Evolutionary conservation across 1,284 basidiomycete genomes (phyloP), one percentile per base, ranked within the genome.

Genomic region (Malassezia caprae): DNA sequence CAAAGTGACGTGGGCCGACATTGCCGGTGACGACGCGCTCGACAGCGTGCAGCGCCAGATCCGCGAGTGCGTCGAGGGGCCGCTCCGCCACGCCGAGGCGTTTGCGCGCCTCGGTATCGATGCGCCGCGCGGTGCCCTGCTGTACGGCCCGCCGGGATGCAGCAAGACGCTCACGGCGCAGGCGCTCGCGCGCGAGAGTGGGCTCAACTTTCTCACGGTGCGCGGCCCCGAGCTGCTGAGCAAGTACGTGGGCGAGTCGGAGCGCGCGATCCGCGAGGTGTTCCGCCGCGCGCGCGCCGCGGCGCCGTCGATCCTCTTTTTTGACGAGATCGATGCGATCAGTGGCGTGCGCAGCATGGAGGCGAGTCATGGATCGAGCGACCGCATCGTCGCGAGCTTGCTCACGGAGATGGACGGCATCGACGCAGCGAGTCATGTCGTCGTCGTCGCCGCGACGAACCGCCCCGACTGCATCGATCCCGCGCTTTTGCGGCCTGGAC

Each of bases 371-470:
- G 66, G 64, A 5, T 34, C 49, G 3, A 78, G 78, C 4, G 81
- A 82, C 37, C 88, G 93, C 7, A 88, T 96, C 12, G 80, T 99
- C 17, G 94, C 90, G 0, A 93, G 84, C 56, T 79, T 99, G 19
- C 77, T 99, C 50, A 98, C 91, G 71, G 94, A 74, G 76, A 96
- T 98, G 89, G 94, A 98, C 73, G 94, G 94, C 12, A 87, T 98
- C 2, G 89, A 96, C 76, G 87, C 90, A 75, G 79, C 96, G 19
- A 79, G 86, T 4, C 89, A 90, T 0, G 94, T 98, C 13, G 90
- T 90, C 0, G 83, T 98, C 32, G 82, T 99, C 4, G 94, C 90
- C 1, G 94, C 94, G 0, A 98, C 94, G 4, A 98, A 99, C 73
- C 79, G 91, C 49, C 94, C 94, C 1, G 90, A 96, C 58, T 83